A percentile compares a stretch with the other conserved stretches of the same genome.
Conservation (phyloP, 176 grass and related monocot species). For the Eleusine coracana region DNA sequence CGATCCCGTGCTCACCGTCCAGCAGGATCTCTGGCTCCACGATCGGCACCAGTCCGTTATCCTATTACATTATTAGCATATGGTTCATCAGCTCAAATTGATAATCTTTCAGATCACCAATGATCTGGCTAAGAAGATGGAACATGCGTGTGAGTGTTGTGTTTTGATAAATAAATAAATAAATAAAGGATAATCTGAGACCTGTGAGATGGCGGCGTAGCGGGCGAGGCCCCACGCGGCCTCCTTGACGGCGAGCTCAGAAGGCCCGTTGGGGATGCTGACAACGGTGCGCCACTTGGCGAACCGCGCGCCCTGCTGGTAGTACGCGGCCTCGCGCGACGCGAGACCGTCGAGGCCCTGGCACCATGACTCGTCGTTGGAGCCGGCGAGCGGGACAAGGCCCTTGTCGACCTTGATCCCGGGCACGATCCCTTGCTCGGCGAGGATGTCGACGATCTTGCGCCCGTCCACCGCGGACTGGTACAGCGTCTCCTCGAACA, state of each 20-base stretch:
- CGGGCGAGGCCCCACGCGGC: conserved; percentile 70
- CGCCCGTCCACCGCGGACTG: conserved; percentile 67
- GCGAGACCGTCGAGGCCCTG: conserved; percentile 86
- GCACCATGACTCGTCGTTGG: conserved; percentile 88
- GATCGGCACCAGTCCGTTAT: conserved; percentile 78
- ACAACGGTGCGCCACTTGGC: conserved; percentile 85
- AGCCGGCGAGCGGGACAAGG: conserved; percentile 77
- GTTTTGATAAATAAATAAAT: too few relatives aligned
- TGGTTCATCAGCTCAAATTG: too few relatives aligned
- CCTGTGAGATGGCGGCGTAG: conserved; percentile 66
- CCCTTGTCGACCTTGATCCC: conserved; percentile 93
- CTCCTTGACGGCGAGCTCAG: conserved; percentile 70
- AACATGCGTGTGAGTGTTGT: too few relatives aligned
- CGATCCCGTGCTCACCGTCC: conserved; percentile 72
- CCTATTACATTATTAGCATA: conserved; percentile 23
- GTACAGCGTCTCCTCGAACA: conserved; percentile 87
- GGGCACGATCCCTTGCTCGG: conserved; percentile 52
- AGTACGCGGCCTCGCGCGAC: conserved; percentile 63
- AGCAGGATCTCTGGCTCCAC: conserved; percentile 89
- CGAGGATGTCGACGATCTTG: conserved; percentile 69
- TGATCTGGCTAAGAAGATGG: too few relatives aligned
- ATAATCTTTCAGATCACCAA: too few relatives aligned
- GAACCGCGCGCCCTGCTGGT: conserved; percentile 66
- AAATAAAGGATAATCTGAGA: too few relatives aligned
- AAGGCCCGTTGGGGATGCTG: conserved; percentile 76